Evolutionary conservation across 169 alveolate species (phyloP).

Genomic region (Eimeria maxima): DNA sequence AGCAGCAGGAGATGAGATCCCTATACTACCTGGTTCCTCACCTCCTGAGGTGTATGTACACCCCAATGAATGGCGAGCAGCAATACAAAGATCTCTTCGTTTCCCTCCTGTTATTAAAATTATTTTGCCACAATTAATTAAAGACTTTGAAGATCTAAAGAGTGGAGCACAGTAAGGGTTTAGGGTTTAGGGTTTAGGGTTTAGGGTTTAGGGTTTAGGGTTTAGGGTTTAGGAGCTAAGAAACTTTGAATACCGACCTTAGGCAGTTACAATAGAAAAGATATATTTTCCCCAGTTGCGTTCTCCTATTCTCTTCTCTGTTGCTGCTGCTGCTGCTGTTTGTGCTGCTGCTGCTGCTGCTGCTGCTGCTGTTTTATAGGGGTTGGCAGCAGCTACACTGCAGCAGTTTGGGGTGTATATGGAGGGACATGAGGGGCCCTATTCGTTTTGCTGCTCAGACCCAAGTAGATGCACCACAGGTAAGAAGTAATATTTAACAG

Average conservation of each 20-base stretch:
- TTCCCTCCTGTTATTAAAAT: background rate
- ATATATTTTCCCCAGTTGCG: background rate
- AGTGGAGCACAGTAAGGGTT: background rate
- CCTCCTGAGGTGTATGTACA: conserved; percentile 53
- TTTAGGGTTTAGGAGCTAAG: too few relatives aligned
- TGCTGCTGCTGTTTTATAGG: conserved; percentile 57
- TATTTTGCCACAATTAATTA: background rate
- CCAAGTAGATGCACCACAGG: conserved; percentile 27
- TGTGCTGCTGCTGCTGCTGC: conserved; percentile 64
- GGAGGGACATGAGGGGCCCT: conserved; percentile 50
- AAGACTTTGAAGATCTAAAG: conserved; percentile 1
- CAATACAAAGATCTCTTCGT: background rate
- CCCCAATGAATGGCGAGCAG: conserved; percentile 23
- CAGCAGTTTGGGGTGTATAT: conserved; percentile 32
- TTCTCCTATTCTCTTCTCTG: background rate
- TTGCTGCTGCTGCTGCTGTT: conserved; percentile 31
- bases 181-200: conserved; percentile 54
- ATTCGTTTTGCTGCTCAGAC: conserved; percentile 49
- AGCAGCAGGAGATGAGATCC: background rate
- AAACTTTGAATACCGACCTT: too few relatives aligned
- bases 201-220: conserved; percentile 50
- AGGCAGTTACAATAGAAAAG: too few relatives aligned
- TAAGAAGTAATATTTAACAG: background rate
- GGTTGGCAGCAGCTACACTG: conserved; percentile 44
- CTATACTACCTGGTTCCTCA: conserved; percentile 13